These are phyloP conservation scores for Eremochloa ophiuroides DNA, from an alignment of 176 grass and related monocot species.

Conservation along the genomic window DNA sequence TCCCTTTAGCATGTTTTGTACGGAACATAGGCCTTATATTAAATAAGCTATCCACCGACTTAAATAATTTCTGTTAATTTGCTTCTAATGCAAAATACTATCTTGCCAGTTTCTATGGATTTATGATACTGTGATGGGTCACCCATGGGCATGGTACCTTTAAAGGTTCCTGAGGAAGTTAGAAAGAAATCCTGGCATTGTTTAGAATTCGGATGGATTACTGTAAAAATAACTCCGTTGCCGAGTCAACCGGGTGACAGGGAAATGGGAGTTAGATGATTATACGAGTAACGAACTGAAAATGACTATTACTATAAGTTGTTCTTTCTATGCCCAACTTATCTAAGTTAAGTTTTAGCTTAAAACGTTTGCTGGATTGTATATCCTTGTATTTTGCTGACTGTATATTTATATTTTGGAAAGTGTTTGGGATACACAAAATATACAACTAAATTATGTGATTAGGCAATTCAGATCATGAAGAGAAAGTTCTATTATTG, in stretches of 20 bases:
- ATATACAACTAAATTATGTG: background rate
- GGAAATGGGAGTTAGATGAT: background rate
- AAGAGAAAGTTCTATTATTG: background rate
- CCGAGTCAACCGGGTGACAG: background rate
- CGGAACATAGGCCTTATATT: background rate
- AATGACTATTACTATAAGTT: background rate
- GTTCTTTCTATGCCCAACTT: background rate
- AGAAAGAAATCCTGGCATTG: background rate
- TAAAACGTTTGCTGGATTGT: background rate
- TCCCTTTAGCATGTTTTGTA: background rate
- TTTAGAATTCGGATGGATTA: background rate
- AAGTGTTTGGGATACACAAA: background rate
- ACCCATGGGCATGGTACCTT: background rate
- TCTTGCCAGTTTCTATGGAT: background rate
- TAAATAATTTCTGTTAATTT: background rate
- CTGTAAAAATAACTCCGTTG: background rate
- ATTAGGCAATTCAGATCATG: background rate
- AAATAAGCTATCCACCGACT: background rate
- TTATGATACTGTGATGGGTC: background rate
- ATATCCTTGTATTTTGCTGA: background rate
- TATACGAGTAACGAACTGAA: background rate
- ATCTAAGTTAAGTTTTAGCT: background rate
- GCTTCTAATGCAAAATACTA: background rate
- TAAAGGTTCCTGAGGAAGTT: background rate
- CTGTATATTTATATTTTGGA: background rate